phyloP scores from a whole-genome alignment of 495 filamentous ascomycete species.

The Durotheca rogersii region DNA sequence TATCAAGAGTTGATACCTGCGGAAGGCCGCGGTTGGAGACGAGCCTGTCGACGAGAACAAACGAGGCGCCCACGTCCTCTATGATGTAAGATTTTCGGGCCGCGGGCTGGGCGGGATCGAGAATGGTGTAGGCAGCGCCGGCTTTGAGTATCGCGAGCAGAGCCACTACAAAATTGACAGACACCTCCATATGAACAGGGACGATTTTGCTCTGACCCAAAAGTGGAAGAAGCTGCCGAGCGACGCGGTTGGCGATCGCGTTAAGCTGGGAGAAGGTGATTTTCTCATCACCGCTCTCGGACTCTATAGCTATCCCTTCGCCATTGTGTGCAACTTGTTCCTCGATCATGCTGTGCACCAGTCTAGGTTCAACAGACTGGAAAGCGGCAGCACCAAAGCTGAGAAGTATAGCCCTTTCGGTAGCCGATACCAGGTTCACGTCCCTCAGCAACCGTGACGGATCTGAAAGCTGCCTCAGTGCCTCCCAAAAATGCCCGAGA shows the following conservation, averaged over 20 bases:
- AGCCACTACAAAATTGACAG: not conserved
- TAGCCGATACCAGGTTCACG: not conserved
- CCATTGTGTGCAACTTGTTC: not conserved
- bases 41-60: not conserved
- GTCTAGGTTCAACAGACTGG: not conserved
- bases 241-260: not conserved
- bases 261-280: not conserved
- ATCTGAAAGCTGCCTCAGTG: not conserved
- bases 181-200: not conserved
- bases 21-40: not conserved
- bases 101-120: not conserved
- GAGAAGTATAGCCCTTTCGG: not conserved
- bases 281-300: not conserved
- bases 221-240: not conserved
- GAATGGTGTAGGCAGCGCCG: not conserved
- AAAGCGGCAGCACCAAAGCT: not conserved
- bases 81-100: not conserved
- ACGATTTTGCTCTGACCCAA: not conserved
- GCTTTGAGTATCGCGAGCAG: not conserved
- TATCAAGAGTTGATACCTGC: not conserved
- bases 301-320: not conserved
- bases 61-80: not conserved
- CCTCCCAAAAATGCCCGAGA: not conserved
- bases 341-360: not conserved
- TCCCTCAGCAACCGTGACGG: not conserved